Base-by-base conservation (phyloP, 164 flowering plant species). In the Warburgia ugandensis region DNA sequence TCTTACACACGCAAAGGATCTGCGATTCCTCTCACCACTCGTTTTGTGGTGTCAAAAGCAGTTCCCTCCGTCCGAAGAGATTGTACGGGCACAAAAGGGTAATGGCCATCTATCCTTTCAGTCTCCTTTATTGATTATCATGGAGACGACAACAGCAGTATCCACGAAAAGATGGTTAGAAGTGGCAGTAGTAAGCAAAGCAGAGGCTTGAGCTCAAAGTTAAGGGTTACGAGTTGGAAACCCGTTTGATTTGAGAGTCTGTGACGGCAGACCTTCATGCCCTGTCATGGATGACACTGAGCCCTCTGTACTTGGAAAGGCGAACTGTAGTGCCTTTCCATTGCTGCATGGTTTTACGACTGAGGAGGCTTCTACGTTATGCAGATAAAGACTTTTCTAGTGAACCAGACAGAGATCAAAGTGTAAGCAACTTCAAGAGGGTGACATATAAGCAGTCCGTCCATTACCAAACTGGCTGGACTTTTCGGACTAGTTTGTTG, bases 1-100 rank as follows among this genome's bases (percentile, higher is more conserved):
- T 94, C 50, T 75, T 94, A 25, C 99, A 94, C 59, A 89, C n/a
- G 99, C 76, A 88, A 81, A 73, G 97, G 99, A 31, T 74, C 81
- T 40, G 95, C 97, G 3, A 70, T 81, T 48, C 96, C 97, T 31
- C 70, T 94, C 14, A 78, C 92, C 29, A 89, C 96, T 3, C 94
- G 87, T 3, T 94, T 94, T 58, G 90, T 82, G 30, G 83, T 86
- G 40, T 89, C 99, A 27, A 88, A 77, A 69, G 84, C 94, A 29
- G 96, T 83, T 14, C 95, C 97, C 5, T 74, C 94, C 0, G 68
- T 80, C 70, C 66, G 88, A 29, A 82, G 64, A 65, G 94, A 79
- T 43, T 45, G 53, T 11, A 48, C 66, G 43, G 70, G 60, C 58
- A 60, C 50, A 40, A 26, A 78, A 63, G 96, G 86, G 40, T 95